Conservation (phyloP, 176 grass and related monocot genomes). For the Zea luxurians region DNA sequence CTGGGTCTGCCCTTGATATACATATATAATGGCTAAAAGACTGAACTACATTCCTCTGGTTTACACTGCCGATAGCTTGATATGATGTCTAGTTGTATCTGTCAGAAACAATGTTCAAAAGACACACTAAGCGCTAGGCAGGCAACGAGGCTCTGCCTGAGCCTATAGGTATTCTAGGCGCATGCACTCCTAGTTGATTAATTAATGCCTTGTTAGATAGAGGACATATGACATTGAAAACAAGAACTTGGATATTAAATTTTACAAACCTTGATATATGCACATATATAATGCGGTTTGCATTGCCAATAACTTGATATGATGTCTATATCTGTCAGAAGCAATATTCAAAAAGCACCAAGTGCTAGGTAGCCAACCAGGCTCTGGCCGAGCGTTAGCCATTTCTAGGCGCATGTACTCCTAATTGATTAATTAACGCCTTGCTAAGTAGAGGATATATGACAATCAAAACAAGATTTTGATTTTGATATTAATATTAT, state of each 20-base stretch:
- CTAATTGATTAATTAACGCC: background rate
- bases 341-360: background rate
- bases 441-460: background rate
- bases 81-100: background rate
- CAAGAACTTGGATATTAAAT: background rate
- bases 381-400: background rate
- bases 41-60: background rate
- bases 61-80: background rate
- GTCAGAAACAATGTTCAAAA: background rate
- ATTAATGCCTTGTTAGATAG: background rate
- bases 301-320: background rate
- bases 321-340: conserved; percentile 1
- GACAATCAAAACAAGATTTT: background rate
- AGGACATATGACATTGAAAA: background rate
- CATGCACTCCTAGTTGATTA: background rate
- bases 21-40: background rate
- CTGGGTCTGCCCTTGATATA: too few species aligned
- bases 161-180: background rate
- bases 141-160: background rate
- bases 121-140: background rate
- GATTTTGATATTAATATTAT: background rate
- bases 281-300: background rate
- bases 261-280: background rate
- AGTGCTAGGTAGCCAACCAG: background rate
- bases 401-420: background rate